Evolutionary conservation across 1,139 yeast species (phyloP).

Genomic region (Magnusiomyces fungicola): DNA sequence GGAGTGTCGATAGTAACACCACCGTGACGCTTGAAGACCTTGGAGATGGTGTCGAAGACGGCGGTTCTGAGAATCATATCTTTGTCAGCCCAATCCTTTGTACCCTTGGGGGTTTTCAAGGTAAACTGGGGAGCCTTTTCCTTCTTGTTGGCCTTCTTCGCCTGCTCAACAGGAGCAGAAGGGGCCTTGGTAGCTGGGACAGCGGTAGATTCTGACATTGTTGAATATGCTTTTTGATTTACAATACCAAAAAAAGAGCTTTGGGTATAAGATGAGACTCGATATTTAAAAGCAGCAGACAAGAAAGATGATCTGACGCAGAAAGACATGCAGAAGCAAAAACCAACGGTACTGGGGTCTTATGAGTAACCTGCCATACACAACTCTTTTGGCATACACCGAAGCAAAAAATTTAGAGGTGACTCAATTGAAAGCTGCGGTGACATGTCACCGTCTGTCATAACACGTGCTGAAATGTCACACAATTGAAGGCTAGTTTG

Average conservation of each 20-base stretch:
- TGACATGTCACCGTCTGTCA: neutral
- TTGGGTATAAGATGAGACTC: neutral
- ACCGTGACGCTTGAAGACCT: conserved; percentile 69
- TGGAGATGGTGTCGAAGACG: conserved; percentile 50
- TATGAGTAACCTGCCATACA: no score
- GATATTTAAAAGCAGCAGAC: neutral
- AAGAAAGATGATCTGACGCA: neutral
- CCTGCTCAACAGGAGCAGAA: conserved; percentile 8
- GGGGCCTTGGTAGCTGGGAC: conserved; percentile 14
- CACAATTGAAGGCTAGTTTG: neutral
- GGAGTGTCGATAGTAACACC: conserved; percentile 98
- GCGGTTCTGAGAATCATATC: conserved; percentile 94
- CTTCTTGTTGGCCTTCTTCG: conserved; percentile 16
- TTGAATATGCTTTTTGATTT: neutral
- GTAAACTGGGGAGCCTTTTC: conserved; percentile 42
- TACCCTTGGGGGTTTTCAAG: conserved; percentile 93
- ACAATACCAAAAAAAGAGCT: neutral
- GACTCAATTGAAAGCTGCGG: neutral
- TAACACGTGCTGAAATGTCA: neutral
- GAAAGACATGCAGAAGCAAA: neutral
- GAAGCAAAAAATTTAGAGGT: neutral
- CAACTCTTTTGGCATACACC: no score
- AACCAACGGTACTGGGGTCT: neutral
- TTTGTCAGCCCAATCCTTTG: conserved; percentile 93
- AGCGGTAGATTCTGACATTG: conserved; percentile 7